Evolutionary conservation across 2,329 filamentous ascomycete genomes (phyloP).

Genomic region (Phialophora chinensis): DNA sequence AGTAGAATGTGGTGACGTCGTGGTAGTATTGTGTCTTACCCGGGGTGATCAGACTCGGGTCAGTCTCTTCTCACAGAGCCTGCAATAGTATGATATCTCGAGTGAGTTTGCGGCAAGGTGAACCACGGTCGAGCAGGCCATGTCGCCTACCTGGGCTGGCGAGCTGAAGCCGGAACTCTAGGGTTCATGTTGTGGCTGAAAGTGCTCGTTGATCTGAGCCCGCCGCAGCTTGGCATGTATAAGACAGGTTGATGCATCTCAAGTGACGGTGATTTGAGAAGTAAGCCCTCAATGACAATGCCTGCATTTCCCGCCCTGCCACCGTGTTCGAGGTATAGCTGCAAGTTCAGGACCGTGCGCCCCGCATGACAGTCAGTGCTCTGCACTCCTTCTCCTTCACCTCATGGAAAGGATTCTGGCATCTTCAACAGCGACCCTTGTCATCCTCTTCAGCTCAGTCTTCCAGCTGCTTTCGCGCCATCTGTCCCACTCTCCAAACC

Average conservation of each 20-base stretch:
- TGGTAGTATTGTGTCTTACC: too few species aligned
- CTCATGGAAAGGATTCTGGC: slow-evolving; percentile 51
- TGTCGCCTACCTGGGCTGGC: background rate
- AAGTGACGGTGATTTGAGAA: background rate
- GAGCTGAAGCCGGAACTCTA: background rate
- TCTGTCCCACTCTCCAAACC: slow-evolving; percentile 81
- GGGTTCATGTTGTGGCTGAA: background rate
- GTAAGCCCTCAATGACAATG: background rate
- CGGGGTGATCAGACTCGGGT: background rate
- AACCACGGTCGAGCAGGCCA: background rate
- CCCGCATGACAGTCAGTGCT: background rate
- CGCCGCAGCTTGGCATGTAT: background rate
- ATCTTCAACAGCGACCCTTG: slow-evolving; percentile 77
- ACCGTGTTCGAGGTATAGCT: background rate
- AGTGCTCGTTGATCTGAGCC: background rate
- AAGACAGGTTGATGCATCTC: background rate
- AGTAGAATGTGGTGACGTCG: too few species aligned
- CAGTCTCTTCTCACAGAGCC: slow-evolving; percentile 5
- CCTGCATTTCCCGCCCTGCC: background rate
- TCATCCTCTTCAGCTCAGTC: slow-evolving; percentile 83
- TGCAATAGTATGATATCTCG: background rate
- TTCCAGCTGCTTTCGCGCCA: slow-evolving; percentile 82
- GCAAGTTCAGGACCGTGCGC: background rate
- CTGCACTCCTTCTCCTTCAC: slow-evolving; percentile 13
- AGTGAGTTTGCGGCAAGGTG: slow-evolving; percentile 9